Evolutionary conservation across 768 basidiomycete genomes (phyloP).

Genomic region (Lyophyllum semitale): DNA sequence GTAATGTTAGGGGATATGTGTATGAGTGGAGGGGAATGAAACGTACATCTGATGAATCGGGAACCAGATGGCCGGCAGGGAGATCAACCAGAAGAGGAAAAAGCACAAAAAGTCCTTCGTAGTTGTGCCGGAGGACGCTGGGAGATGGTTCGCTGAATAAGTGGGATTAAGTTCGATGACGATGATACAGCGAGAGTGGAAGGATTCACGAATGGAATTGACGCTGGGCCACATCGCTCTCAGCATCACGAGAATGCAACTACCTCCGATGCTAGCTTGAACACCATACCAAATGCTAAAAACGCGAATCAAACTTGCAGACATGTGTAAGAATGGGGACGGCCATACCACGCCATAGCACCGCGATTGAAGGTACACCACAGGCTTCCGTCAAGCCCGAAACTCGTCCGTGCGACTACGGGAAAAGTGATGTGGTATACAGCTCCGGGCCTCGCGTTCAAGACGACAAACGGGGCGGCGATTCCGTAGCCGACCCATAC

Average conservation of each 20-base stretch:
- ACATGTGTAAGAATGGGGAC: not conserved
- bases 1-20: slow-evolving; percentile 8
- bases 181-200: not conserved
- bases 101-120: slow-evolving; percentile 78
- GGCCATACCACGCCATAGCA: slow-evolving; percentile 69
- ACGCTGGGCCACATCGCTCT: slow-evolving; percentile 77
- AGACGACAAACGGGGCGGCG: slow-evolving; percentile 69
- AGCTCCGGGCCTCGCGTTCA: slow-evolving; percentile 80
- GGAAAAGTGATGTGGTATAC: slow-evolving; percentile 78
- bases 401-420: slow-evolving; percentile 74
- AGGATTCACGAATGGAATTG: slow-evolving; percentile 58
- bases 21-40: slow-evolving; percentile 10
- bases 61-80: slow-evolving; percentile 80
- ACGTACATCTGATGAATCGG: slow-evolving; percentile 79
- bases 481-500: slow-evolving; percentile 66
- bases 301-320: not conserved
- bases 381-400: slow-evolving; percentile 75
- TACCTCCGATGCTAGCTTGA: slow-evolving; percentile 81
- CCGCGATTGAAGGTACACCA: slow-evolving; percentile 82
- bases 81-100: slow-evolving; percentile 86
- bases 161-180: not conserved
- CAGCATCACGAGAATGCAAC: slow-evolving; percentile 74
- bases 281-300: slow-evolving; percentile 76
- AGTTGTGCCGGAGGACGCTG: slow-evolving; percentile 70
- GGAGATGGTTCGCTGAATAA: slow-evolving; percentile 63